phyloP scores from a whole-genome alignment of 75 land plant species.

The Larix kaempferi region DNA sequence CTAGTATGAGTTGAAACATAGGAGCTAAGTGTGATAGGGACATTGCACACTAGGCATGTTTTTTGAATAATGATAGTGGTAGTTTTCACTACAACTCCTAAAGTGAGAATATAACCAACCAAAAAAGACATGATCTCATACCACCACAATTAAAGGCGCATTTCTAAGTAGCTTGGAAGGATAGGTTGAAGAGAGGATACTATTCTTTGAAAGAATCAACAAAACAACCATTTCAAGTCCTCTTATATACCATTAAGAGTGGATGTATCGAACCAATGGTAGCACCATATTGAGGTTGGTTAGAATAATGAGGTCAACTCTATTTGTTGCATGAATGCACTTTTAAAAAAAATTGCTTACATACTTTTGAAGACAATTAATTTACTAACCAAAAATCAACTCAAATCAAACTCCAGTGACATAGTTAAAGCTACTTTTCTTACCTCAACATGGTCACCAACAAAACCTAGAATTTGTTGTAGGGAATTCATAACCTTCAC shows the following conservation, averaged over 20 bases:
- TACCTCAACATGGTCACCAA: too few relatives aligned
- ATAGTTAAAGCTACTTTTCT: too few relatives aligned
- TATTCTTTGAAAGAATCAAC: conserved; percentile 13
- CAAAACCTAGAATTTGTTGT: too few relatives aligned
- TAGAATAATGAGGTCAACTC: conserved; percentile 7
- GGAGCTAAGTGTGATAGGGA: conserved; percentile 80
- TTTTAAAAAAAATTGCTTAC: too few relatives aligned
- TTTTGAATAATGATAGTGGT: conserved; percentile 87
- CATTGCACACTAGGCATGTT: conserved; percentile 77
- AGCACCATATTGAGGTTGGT: conserved; percentile 81
- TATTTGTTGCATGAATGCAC: too few relatives aligned
- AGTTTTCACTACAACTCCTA: conserved; percentile 69
- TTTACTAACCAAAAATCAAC: too few relatives aligned
- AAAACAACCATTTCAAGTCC: conserved; percentile 52
- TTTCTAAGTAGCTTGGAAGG: conserved; percentile 75
- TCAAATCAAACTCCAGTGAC: too few relatives aligned
- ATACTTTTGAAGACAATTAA: too few relatives aligned
- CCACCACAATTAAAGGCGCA: conserved; percentile 99
- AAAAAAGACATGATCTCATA: conserved; percentile 89
- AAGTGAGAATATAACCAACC: conserved; percentile 71
- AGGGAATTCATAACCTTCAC: too few relatives aligned
- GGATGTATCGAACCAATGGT: conserved; percentile 49
- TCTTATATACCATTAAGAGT: conserved; percentile 40
- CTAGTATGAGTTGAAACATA: conserved; percentile 83
- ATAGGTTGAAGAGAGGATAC: conserved; percentile 53